Conservation (phyloP, 306 rosid genomes). For the Hippophae gyantsensis region DNA sequence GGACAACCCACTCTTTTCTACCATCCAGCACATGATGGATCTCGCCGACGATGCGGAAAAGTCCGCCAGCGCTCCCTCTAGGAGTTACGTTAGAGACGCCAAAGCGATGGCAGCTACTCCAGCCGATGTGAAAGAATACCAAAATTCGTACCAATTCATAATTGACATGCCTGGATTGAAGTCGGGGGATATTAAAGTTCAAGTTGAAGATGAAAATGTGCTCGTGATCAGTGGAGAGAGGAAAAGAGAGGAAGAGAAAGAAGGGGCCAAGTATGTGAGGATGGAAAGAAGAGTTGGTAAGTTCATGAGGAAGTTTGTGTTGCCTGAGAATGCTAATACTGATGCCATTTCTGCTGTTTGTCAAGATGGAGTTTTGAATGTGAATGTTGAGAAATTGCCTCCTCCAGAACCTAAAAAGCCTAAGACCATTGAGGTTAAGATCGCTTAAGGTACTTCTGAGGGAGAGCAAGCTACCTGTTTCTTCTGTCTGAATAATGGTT, state of each 20-base stretch:
- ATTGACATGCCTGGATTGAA: slow-evolving; percentile 69
- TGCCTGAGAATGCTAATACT: slow-evolving; percentile 45
- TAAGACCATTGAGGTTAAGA: slow-evolving; percentile 38
- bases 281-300: slow-evolving; percentile 58
- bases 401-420: slow-evolving; percentile 63
- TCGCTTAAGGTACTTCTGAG: slow-evolving; percentile 21
- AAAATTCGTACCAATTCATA: slow-evolving; percentile 33
- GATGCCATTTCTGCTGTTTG: slow-evolving; percentile 36
- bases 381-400: slow-evolving; percentile 44
- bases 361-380: slow-evolving; percentile 50
- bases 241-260: slow-evolving; percentile 56
- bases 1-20: slow-evolving; percentile 33
- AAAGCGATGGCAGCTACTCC: slow-evolving; percentile 76
- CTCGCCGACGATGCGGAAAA: slow-evolving; percentile 30
- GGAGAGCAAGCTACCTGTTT: background rate
- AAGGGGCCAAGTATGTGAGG: slow-evolving; percentile 38
- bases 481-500: no score
- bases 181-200: slow-evolving; percentile 55
- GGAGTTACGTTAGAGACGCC: slow-evolving; percentile 42
- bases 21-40: slow-evolving; percentile 39
- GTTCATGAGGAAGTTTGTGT: slow-evolving; percentile 49
- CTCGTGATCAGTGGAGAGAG: slow-evolving; percentile 52
- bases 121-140: slow-evolving; percentile 52
- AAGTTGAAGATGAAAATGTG: slow-evolving; percentile 52
- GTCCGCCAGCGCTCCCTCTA: slow-evolving; percentile 28